A percentile compares a stretch with the other conserved stretches of the same genome.
These are phyloP conservation scores for Saraca asoca DNA, from an alignment of 331 rosid species.

Conservation along the genomic window DNA sequence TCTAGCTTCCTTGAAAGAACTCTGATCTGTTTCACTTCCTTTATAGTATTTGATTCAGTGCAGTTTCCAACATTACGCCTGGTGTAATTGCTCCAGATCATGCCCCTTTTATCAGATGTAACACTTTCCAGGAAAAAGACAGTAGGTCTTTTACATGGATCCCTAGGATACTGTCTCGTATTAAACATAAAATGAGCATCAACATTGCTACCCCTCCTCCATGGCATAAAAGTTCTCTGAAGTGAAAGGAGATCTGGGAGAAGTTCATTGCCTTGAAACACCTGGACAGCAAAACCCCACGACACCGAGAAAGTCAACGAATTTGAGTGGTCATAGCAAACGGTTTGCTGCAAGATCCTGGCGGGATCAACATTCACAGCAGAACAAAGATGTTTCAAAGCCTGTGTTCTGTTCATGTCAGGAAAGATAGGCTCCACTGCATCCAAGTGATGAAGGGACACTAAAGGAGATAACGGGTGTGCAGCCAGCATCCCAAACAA, in stretches of 20 bases:
- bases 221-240: slow-evolving; percentile 73
- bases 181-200: slow-evolving; percentile 62
- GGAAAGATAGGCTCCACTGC: slow-evolving; percentile 79
- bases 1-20: slow-evolving; percentile 67
- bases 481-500: slow-evolving; percentile 81
- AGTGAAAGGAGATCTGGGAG: slow-evolving; percentile 68
- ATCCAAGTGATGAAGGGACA: slow-evolving; percentile 93
- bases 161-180: slow-evolving; percentile 64
- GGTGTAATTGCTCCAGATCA: slow-evolving; percentile 53
- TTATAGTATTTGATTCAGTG: slow-evolving; percentile 37
- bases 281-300: slow-evolving; percentile 83
- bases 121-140: slow-evolving; percentile 59
- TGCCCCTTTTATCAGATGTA: slow-evolving; percentile 39
- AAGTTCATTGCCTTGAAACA: slow-evolving; percentile 64
- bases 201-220: slow-evolving; percentile 63
- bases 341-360: slow-evolving; percentile 78
- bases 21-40: slow-evolving; percentile 48
- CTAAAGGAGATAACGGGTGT: slow-evolving; percentile 76
- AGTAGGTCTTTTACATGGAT: slow-evolving; percentile 69
- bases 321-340: slow-evolving; percentile 69
- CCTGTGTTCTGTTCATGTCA: slow-evolving; percentile 56
- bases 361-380: slow-evolving; percentile 77
- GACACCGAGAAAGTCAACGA: slow-evolving; percentile 76
- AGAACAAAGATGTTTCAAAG: slow-evolving; percentile 62
- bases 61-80: slow-evolving; percentile 54